Evolutionary conservation across 805 yeast genomes (phyloP).

Genomic region (Nakazawaea wyomingensis): DNA sequence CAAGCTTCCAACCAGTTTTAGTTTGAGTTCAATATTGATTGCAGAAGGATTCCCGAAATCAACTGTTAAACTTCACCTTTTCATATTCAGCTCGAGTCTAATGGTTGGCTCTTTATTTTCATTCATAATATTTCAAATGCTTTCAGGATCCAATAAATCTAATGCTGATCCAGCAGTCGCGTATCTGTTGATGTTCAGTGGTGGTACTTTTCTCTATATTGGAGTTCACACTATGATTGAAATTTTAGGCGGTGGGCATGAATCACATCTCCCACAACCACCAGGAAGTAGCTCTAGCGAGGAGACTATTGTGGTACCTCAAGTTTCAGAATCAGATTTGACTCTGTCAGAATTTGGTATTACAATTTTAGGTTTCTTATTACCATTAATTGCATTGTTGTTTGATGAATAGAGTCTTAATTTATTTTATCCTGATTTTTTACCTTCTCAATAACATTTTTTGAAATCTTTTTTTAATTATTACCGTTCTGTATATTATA

Average conservation of each 20-base stretch:
- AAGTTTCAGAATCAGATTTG: background rate
- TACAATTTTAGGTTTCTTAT: slow-evolving; percentile 5
- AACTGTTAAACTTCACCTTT: slow-evolving; percentile 40
- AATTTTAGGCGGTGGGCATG: slow-evolving; percentile 1
- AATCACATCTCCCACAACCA: background rate
- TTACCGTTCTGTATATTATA: background rate
- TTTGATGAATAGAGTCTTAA: slow-evolving; percentile 5
- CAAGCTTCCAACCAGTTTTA: slow-evolving; percentile 72
- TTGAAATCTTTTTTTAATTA: background rate
- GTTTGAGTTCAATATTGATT: slow-evolving; percentile 51
- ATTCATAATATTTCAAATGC: slow-evolving; percentile 25
- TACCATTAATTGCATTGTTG: slow-evolving; percentile 2
- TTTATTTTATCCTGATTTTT: too few relatives aligned
- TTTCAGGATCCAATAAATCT: slow-evolving; percentile 16
- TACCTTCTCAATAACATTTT: too few relatives aligned
- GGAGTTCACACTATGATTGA: slow-evolving; percentile 59
- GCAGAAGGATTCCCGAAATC: slow-evolving; percentile 28
- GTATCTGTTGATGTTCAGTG: slow-evolving; percentile 53
- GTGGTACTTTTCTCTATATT: slow-evolving; percentile 70
- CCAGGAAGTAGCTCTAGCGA: slow-evolving; percentile 1
- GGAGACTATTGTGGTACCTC: background rate
- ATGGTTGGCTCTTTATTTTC: slow-evolving; percentile 57
- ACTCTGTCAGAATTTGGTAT: slow-evolving; percentile 2
- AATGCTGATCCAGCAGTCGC: slow-evolving; percentile 40
- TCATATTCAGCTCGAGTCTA: slow-evolving; percentile 52